A percentile compares a stretch with the other conserved stretches of the same genome.
phyloP scores from a whole-genome alignment of 2,329 filamentous ascomycete genomes.

The Hypoxylon sp. region DNA sequence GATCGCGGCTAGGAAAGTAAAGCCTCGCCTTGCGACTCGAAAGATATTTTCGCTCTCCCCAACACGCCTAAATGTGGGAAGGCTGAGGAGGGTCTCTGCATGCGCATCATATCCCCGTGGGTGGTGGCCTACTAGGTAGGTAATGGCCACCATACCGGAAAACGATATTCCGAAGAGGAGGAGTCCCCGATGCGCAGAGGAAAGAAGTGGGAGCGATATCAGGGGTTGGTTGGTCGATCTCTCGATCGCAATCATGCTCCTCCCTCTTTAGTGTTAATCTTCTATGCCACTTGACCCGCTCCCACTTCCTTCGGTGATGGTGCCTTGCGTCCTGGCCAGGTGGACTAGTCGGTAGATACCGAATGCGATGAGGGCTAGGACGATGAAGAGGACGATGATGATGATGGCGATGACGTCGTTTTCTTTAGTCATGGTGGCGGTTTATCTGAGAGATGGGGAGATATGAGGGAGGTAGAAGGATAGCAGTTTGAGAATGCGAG shows the following conservation, averaged over 20 bases:
- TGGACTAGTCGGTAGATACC: constrained; percentile 75
- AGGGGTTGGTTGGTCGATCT: not conserved
- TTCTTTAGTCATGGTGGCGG: constrained; percentile 69
- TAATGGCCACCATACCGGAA: not conserved
- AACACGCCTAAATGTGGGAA: not conserved
- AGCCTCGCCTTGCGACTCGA: not conserved
- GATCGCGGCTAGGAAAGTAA: not conserved
- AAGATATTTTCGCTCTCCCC: not conserved
- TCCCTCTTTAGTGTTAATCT: constrained; percentile 22
- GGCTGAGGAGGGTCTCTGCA: not conserved
- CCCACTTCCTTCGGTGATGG: constrained; percentile 47
- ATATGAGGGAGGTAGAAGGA: constrained; percentile 16
- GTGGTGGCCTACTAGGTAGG: not conserved
- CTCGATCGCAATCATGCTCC: not conserved
- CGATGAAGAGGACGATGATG: constrained; percentile 75
- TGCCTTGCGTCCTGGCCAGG: constrained; percentile 60
- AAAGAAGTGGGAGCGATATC: constrained; percentile 3
- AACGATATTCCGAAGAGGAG: not conserved
- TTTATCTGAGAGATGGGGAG: constrained; percentile 23
- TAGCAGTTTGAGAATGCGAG: not conserved
- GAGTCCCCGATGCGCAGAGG: not conserved
- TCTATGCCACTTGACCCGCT: constrained; percentile 35
- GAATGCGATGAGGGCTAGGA: constrained; percentile 73
- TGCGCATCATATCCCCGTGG: not conserved
- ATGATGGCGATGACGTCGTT: constrained; percentile 79